Evolutionary conservation across 768 basidiomycete species (phyloP).

Genomic region (Tylopilus cervinicoccineus): DNA sequence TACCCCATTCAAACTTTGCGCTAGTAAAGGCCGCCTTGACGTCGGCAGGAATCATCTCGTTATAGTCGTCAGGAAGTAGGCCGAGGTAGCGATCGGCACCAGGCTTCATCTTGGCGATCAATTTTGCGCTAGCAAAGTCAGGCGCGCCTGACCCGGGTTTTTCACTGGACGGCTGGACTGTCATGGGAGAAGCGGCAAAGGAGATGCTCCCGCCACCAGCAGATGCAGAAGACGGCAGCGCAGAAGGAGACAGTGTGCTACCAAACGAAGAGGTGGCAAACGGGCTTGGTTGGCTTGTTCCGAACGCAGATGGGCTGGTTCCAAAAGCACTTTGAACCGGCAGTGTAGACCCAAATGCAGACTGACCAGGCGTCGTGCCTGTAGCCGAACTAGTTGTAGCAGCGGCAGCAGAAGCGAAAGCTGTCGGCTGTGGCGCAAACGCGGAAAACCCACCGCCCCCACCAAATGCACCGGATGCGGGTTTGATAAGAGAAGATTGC

Average conservation of each 20-base stretch:
- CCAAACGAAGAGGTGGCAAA: constrained; percentile 26
- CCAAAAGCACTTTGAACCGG: constrained; percentile 22
- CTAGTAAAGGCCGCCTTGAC: constrained; percentile 52
- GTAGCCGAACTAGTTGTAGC: constrained; percentile 3
- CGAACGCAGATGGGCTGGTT: constrained; percentile 5
- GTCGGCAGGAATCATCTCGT: constrained; percentile 46
- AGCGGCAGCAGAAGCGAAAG: constrained; percentile 32
- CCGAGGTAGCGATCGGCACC: constrained; percentile 53
- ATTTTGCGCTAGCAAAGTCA: constrained; percentile 34
- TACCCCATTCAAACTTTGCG: constrained; percentile 62
- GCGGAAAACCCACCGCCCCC: constrained; percentile 46
- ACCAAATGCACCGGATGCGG: constrained; percentile 49
- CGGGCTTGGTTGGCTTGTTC: constrained; percentile 15
- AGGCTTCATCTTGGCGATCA: constrained; percentile 35
- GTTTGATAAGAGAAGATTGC: constrained; percentile 43
- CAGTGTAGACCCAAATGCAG: constrained; percentile 18
- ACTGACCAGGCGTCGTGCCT: constrained; percentile 12
- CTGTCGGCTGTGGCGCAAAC: constrained; percentile 45
- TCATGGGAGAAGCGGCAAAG: constrained; percentile 28
- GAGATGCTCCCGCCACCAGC: constrained; percentile 18
- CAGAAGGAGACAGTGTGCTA: constrained; percentile 17
- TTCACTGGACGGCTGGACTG: constrained; percentile 17
- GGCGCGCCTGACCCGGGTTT: constrained; percentile 24
- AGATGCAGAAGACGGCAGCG: constrained; percentile 16
- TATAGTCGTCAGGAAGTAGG: constrained; percentile 57